These are phyloP conservation scores for Eleusine coracana DNA, from an alignment of 176 grass and related monocot genomes.

Conservation along the genomic window DNA sequence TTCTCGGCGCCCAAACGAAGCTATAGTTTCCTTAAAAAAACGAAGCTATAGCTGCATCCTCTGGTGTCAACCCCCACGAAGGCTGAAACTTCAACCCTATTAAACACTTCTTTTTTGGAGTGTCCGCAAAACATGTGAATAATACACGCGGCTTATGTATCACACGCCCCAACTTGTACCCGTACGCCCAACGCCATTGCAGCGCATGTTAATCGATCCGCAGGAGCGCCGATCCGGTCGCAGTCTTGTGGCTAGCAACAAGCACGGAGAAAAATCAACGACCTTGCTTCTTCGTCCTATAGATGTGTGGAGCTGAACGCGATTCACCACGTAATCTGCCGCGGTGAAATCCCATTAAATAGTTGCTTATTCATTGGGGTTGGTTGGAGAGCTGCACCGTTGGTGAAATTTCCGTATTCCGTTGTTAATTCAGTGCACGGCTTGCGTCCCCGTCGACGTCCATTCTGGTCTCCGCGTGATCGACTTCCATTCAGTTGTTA, in stretches of 20 bases:
- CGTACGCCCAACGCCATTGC: background rate
- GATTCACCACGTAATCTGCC: background rate
- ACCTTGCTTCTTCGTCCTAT: background rate
- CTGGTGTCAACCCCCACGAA: no score
- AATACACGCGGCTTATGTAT: background rate
- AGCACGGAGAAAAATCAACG: background rate
- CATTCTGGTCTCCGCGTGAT: background rate
- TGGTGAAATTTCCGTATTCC: background rate
- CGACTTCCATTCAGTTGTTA: background rate
- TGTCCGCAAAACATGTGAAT: background rate
- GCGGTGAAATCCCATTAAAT: background rate
- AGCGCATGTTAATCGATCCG: background rate
- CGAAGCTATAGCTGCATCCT: no score
- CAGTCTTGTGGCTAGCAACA: no score
- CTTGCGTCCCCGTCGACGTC: background rate
- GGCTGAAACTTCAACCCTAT: no score
- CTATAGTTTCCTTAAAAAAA: no score
- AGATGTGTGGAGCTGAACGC: background rate
- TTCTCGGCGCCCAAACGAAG: no score
- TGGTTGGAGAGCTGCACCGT: background rate
- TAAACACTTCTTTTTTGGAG: no score
- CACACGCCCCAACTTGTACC: background rate
- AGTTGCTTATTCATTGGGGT: background rate
- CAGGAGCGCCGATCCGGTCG: no score
- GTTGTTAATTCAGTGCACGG: background rate